Conservation (phyloP, 2,329 filamentous ascomycete species). For the Fusarium globosum region DNA sequence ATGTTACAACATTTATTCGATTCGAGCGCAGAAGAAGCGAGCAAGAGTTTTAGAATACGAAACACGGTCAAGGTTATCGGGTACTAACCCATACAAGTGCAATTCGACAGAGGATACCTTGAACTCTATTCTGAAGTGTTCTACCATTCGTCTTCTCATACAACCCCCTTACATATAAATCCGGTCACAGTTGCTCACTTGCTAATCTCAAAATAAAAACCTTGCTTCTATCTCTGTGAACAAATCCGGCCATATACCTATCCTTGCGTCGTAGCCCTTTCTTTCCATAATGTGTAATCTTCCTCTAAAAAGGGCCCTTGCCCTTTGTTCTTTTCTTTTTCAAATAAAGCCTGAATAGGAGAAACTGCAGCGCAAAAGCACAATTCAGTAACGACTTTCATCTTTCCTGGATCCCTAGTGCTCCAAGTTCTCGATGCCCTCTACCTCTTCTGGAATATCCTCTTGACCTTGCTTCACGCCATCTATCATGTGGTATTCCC, state of each 20-base stretch:
- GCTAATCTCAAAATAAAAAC: background rate
- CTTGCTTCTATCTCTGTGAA: background rate
- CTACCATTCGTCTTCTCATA: background rate
- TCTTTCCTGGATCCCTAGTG: background rate
- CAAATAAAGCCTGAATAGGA: background rate
- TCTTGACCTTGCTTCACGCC: slow-evolving; percentile 60
- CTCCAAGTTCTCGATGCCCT: background rate
- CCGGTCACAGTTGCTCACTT: background rate
- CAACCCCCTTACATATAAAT: background rate
- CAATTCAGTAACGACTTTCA: background rate
- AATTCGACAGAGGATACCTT: background rate
- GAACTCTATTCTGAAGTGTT: rapidly evolving
- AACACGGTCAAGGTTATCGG: too few relatives aligned
- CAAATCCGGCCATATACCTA: background rate
- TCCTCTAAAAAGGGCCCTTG: background rate
- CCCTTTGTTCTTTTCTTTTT: background rate
- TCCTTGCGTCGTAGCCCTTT: background rate
- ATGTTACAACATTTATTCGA: background rate
- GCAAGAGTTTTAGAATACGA: background rate
- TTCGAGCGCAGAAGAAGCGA: background rate
- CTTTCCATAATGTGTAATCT: background rate
- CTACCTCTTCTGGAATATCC: slow-evolving; percentile 3
- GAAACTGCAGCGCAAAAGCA: background rate
- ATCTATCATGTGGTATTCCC: slow-evolving; percentile 69
- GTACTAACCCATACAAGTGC: too few relatives aligned